These are phyloP conservation scores for Neonothopanus nambi DNA, from an alignment of 1,284 basidiomycete species.

Conservation along the genomic window DNA sequence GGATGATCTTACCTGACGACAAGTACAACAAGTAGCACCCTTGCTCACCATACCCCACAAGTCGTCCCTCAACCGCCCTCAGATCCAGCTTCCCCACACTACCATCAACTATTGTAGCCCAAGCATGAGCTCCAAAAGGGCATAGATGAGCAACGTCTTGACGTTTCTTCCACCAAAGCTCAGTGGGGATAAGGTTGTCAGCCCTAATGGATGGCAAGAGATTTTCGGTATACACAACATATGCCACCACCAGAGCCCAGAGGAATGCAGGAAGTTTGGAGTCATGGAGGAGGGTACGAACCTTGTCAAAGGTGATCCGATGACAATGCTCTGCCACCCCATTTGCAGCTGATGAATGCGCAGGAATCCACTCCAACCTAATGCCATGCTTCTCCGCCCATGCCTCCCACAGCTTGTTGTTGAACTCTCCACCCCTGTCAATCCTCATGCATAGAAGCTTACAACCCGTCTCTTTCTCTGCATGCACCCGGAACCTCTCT, in stretches of 20 bases:
- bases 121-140: constrained; percentile 24
- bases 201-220: constrained; percentile 23
- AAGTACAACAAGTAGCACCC: constrained; percentile 22
- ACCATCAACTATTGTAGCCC: constrained; percentile 25
- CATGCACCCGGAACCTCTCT: not conserved
- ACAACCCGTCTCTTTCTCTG: not conserved
- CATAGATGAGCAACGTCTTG: constrained; percentile 28
- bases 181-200: constrained; percentile 19
- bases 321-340: constrained; percentile 4
- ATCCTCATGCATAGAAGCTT: not conserved
- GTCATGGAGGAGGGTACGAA: not conserved
- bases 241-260: constrained; percentile 18
- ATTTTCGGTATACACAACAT: constrained; percentile 21
- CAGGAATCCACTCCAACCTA: constrained; percentile 19
- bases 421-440: constrained; percentile 5
- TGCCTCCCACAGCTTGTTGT: not conserved
- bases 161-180: constrained; percentile 19
- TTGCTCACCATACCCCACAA: constrained; percentile 25
- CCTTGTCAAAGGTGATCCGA: not conserved
- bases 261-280: constrained; percentile 1
- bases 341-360: constrained; percentile 11
- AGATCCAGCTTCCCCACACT: constrained; percentile 23
- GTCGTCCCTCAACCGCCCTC: constrained; percentile 17
- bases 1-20: constrained; percentile 5
- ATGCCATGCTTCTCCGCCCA: constrained; percentile 20